Evolutionary conservation across 805 yeast species (phyloP), one percentile per base, ranked within the genome.

Genomic region (Metschnikowia borealis): DNA sequence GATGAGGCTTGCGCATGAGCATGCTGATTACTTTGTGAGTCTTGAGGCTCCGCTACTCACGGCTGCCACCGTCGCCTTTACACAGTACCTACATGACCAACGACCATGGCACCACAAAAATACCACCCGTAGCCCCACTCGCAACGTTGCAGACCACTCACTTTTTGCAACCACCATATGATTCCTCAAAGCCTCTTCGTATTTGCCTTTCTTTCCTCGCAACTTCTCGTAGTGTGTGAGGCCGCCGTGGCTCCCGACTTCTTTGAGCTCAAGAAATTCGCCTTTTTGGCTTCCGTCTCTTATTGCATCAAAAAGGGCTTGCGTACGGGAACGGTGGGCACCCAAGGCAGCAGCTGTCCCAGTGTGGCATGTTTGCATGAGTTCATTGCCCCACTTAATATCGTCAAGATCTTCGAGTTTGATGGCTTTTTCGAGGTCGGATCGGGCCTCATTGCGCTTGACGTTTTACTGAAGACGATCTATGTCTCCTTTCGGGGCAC

Each of bases 401-500:
- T 82, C 1, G 64, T 73, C 18, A 49, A 68, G 32, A 68, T 73
- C 1, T 72, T 78, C 45, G 64, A 68, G 46, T 77, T 76, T 47
- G 73, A 68, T 46, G 67, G 69, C 13, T 59, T 71, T 52, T 74
- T 77, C 20, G 74, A 77, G 14, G 65, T 68, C 1, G 85, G 87
- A 0, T 71, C 83, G 3, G 88, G 87, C 0, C 75, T 66, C 57
- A 70, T 80, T 21, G 79, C 81, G 7, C 67, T 75, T 8, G 86
- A 83, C 61, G 75, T 73, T 52, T 54, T 55, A 2, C 59, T 63
- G 18, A 61, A 71, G 40, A 71, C 75, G 44, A 67, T 86, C 5
- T 62, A 77, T 18, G 62, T 83, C 38, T 79, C 73, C 0, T 83
- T 82, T 56, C 74, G 89, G 66, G 94, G 94, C 5, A 80, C 89